phyloP scores from a whole-genome alignment of 176 grass and related monocot genomes.

The Oryza meyeriana region DNA sequence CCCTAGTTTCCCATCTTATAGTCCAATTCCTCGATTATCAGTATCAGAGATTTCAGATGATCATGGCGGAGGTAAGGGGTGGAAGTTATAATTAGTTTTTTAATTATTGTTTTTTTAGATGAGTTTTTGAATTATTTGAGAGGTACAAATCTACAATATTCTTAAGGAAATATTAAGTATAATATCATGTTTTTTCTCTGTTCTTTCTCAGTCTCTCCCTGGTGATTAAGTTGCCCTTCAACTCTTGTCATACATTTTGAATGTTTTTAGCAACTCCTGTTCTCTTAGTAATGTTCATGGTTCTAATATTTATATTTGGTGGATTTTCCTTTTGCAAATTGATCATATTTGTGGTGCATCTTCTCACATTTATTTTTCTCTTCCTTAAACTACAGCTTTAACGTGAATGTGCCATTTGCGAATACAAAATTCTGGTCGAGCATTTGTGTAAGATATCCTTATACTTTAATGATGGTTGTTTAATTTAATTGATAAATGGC shows the following conservation, averaged over 20 bases:
- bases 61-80: slow-evolving; percentile 60
- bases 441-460: slow-evolving; percentile 11
- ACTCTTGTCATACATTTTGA: background rate
- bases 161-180: background rate
- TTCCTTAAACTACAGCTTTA: background rate
- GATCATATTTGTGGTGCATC: background rate
- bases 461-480: background rate
- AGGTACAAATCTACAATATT: background rate
- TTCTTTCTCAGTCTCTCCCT: background rate
- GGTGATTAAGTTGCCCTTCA: background rate
- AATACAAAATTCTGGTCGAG: background rate
- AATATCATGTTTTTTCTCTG: background rate
- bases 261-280: slow-evolving; percentile 8
- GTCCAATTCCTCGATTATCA: slow-evolving; percentile 62
- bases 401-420: background rate
- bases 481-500: slow-evolving; percentile 24
- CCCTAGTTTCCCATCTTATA: slow-evolving; percentile 54
- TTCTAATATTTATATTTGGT: background rate
- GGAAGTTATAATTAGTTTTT: slow-evolving; percentile 1
- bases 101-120: background rate
- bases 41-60: slow-evolving; percentile 88
- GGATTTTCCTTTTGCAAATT: slow-evolving; percentile 12
- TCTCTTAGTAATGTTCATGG: background rate
- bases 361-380: slow-evolving; percentile 3
- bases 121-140: background rate